Percentiles rank a stretch among this genome's conserved stretches.
These are phyloP conservation scores for Phaeotremella fagi DNA, from an alignment of 768 basidiomycete species.

Conservation along the genomic window DNA sequence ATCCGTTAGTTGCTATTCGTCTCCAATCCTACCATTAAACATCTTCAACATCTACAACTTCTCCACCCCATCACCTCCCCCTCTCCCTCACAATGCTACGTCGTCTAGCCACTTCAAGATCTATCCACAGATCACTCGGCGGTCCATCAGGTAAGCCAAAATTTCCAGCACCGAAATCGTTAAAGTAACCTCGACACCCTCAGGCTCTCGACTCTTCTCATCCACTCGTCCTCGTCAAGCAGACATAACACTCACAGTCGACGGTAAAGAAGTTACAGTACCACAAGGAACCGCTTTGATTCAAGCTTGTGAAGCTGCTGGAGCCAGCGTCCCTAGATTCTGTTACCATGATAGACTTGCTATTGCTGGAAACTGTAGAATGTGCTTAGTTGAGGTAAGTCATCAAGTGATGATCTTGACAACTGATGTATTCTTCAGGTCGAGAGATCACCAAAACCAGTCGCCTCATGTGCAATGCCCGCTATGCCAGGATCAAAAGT, in stretches of 20 bases:
- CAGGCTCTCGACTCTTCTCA: conserved; percentile 37
- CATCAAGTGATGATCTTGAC: too few relatives aligned
- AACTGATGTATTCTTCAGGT: conserved; percentile 49
- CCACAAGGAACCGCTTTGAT: conserved; percentile 93
- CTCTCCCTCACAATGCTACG: conserved; percentile 11
- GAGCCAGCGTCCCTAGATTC: conserved; percentile 47
- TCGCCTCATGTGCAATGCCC: conserved; percentile 96
- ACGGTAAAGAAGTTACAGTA: conserved; percentile 95
- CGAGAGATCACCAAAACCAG: conserved; percentile 87
- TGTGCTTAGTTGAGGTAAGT: conserved; percentile 89
- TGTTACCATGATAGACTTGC: conserved; percentile 62
- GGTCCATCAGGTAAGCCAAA: conserved; percentile 1
- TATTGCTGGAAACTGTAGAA: conserved; percentile 97
- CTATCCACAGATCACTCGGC: conserved; percentile 10
- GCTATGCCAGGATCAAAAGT: conserved; percentile 92
- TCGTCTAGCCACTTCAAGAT: conserved; percentile 14
- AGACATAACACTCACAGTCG: conserved; percentile 80
- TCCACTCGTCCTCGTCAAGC: conserved; percentile 34
- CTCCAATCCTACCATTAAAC: too few relatives aligned
- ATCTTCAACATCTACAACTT: too few relatives aligned
- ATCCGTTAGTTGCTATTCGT: not conserved
- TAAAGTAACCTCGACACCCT: not conserved
- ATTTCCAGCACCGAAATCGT: not conserved
- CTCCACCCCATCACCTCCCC: not conserved
- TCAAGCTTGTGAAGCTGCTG: conserved; percentile 71